These are phyloP conservation scores for Talaromyces pinophilus DNA, from an alignment of 2,329 filamentous ascomycete genomes.

Conservation along the genomic window DNA sequence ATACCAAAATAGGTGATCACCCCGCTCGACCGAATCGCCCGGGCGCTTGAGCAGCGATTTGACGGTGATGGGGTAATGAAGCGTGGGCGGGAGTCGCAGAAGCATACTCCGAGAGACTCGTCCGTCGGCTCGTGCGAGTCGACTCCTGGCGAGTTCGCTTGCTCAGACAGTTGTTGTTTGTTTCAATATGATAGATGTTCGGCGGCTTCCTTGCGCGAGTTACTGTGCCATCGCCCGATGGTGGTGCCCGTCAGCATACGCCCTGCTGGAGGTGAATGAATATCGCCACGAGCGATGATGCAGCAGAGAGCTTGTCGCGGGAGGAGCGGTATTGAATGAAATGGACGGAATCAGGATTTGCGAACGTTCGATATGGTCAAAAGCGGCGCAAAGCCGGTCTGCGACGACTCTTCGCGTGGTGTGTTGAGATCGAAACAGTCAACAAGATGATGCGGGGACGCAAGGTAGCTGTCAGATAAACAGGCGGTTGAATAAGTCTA, in stretches of 20 bases:
- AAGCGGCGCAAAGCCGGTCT: conserved; percentile 1
- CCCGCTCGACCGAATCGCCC: conserved; percentile 73
- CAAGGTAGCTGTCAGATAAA: conserved; percentile 7
- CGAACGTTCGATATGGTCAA: not conserved
- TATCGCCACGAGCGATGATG: conserved; percentile 17
- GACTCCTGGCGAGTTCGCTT: conserved; percentile 4
- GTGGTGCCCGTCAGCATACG: conserved; percentile 10
- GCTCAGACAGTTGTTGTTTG: not conserved
- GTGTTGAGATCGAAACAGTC: conserved; percentile 1
- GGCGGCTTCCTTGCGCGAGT: not conserved
- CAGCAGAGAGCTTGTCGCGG: not conserved
- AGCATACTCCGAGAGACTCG: conserved; percentile 41
- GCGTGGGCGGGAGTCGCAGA: conserved; percentile 53
- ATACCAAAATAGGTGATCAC: conserved; percentile 82
- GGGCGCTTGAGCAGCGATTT: conserved; percentile 76
- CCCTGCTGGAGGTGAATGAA: conserved; percentile 1
- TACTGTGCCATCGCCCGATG: conserved; percentile 16
- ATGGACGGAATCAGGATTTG: too few relatives aligned
- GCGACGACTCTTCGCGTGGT: conserved; percentile 7
- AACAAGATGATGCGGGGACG: conserved; percentile 20
- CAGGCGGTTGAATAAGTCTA: not conserved
- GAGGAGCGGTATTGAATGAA: not conserved
- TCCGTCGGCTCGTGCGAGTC: not conserved
- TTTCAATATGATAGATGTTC: not conserved
- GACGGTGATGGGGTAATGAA: conserved; percentile 93